Evolutionary conservation across 176 grass and related monocot species (phyloP).

Genomic region (Raddia guianensis): DNA sequence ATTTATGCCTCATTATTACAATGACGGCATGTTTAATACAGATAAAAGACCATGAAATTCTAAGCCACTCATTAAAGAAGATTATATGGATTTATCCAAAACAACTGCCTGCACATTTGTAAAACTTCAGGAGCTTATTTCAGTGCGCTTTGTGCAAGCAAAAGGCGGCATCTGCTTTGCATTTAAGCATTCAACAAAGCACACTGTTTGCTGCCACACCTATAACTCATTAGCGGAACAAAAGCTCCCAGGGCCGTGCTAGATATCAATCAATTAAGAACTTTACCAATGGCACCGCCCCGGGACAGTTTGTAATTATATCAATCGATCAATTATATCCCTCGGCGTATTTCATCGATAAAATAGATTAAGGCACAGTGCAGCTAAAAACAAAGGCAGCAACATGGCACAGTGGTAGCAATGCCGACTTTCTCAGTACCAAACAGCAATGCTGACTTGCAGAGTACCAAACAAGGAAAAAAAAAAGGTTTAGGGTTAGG

Average conservation of each 20-base stretch:
- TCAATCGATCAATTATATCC: too few relatives aligned
- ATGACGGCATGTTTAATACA: background rate
- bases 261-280: background rate
- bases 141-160: background rate
- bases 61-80: background rate
- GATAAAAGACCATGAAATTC: slow-evolving; percentile 7
- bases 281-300: too few relatives aligned
- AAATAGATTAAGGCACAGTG: background rate
- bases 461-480: background rate
- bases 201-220: too few relatives aligned
- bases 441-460: too few relatives aligned
- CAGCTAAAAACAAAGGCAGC: background rate
- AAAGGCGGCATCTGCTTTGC: background rate
- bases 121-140: background rate
- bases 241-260: background rate
- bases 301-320: too few relatives aligned
- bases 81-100: background rate
- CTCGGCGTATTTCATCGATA: background rate
- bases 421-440: background rate
- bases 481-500: slow-evolving; percentile 39
- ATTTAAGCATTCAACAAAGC: background rate
- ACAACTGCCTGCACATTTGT: background rate
- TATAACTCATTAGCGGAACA: background rate
- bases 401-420: background rate
- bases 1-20: slow-evolving; percentile 21